Evolutionary conservation across 2,329 filamentous ascomycete genomes (phyloP).

Genomic region (Dactylonectria estremocensis): DNA sequence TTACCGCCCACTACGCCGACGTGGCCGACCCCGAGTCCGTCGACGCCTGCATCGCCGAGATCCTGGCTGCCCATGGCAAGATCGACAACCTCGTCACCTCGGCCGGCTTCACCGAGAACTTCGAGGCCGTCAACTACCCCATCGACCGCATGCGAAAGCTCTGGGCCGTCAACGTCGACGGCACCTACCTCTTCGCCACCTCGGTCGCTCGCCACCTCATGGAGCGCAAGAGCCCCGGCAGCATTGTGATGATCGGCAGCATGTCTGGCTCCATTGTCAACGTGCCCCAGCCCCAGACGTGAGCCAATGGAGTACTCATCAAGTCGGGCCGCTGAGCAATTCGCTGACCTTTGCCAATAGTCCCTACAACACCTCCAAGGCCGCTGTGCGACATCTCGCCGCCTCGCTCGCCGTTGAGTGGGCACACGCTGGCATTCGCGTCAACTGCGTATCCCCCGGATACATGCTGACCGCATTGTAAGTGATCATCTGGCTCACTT

Average conservation of each 20-base stretch:
- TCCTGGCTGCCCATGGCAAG: constrained; percentile 74
- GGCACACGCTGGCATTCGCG: constrained; percentile 88
- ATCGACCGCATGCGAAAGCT: constrained; percentile 93
- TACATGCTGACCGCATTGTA: constrained; percentile 97
- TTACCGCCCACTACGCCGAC: constrained; percentile 92
- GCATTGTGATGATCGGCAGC: constrained; percentile 94
- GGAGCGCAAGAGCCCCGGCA: constrained; percentile 82
- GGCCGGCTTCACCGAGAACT: constrained; percentile 98
- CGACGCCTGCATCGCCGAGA: constrained; percentile 78
- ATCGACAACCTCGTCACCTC: constrained; percentile 95
- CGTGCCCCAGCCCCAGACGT: constrained; percentile 91
- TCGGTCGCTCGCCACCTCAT: constrained; percentile 91
- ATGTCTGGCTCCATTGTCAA: constrained; percentile 97
- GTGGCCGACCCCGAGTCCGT: constrained; percentile 87
- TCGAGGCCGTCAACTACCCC: constrained; percentile 91
- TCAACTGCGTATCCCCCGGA: constrained; percentile 95
- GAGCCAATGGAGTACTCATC: constrained; percentile 47
- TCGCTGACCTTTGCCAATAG: constrained; percentile 48
- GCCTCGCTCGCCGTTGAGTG: constrained; percentile 94
- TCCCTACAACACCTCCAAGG: constrained; percentile 94
- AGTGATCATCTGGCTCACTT: constrained; percentile 55
- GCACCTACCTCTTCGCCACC: constrained; percentile 90
- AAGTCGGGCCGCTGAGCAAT: not conserved
- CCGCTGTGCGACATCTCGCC: constrained; percentile 90
- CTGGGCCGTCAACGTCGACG: constrained; percentile 94